phyloP scores from a whole-genome alignment of 495 filamentous ascomycete species.

The Hamigera avellanea region DNA sequence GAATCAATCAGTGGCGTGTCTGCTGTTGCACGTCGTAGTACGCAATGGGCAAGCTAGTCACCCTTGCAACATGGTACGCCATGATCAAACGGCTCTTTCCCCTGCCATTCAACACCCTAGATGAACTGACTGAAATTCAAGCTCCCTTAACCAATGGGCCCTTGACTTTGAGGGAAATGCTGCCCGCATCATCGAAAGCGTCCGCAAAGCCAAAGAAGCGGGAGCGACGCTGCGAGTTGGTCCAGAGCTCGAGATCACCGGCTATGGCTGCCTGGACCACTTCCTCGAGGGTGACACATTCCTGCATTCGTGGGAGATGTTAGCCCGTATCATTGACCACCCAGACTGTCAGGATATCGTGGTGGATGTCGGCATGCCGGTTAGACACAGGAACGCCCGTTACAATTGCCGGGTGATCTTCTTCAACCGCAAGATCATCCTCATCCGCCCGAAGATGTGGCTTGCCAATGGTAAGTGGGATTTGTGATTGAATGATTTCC shows the following conservation, averaged over 20 bases:
- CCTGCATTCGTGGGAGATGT: constrained; percentile 63
- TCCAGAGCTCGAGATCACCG: constrained; percentile 58
- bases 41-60: constrained; percentile 30
- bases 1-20: background rate
- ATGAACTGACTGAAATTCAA: constrained; percentile 9
- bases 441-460: constrained; percentile 75
- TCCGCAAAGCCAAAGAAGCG: constrained; percentile 55
- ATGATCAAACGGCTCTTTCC: background rate
- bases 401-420: constrained; percentile 69
- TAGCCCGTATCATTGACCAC: constrained; percentile 52
- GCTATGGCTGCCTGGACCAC: constrained; percentile 44
- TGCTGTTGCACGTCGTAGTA: background rate
- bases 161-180: constrained; percentile 73
- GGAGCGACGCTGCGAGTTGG: constrained; percentile 66
- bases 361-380: constrained; percentile 63
- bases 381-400: constrained; percentile 49
- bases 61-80: constrained; percentile 28
- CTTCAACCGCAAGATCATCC: constrained; percentile 54
- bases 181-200: constrained; percentile 63
- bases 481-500: background rate
- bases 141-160: constrained; percentile 45
- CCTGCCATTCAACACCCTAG: background rate
- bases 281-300: constrained; percentile 43
- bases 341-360: constrained; percentile 62
- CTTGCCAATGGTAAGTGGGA: constrained; percentile 57